Percentiles rank a stretch among this genome's conserved stretches.
These are phyloP conservation scores for Sporothrix brasiliensis DNA, from an alignment of 2,329 filamentous ascomycete species.

Conservation along the genomic window DNA sequence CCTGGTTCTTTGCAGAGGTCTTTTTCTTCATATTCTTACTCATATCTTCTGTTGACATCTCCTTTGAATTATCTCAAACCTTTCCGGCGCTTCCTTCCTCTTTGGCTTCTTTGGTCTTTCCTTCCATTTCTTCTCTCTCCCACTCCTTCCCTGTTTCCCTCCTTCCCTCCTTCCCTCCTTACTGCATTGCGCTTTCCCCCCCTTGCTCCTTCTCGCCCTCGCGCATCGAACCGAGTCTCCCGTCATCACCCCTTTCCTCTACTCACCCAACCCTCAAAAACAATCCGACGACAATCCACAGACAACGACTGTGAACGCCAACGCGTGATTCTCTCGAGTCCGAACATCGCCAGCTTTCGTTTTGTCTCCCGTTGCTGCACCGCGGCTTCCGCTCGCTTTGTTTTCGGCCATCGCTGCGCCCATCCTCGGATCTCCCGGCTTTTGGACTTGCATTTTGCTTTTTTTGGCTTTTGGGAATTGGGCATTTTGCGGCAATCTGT, in stretches of 20 bases:
- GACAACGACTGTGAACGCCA: not conserved
- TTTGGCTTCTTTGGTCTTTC: not conserved
- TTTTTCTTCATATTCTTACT: not conserved
- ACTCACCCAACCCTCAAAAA: not conserved
- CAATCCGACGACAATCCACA: not conserved
- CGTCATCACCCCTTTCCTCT: not conserved
- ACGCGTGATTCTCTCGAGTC: not conserved
- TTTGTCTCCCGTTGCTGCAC: not conserved
- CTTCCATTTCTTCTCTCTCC: too few species aligned
- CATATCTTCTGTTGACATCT: not conserved
- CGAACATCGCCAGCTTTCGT: not conserved
- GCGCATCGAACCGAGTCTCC: constrained; percentile 20
- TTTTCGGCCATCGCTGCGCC: not conserved
- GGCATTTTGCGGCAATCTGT: not conserved
- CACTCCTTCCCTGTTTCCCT: not conserved
- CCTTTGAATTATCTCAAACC: not conserved
- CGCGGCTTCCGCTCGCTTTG: constrained; percentile 10
- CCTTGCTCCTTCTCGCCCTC: not conserved
- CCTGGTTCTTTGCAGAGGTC: not conserved
- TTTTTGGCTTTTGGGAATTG: too few species aligned
- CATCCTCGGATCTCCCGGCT: constrained; percentile 14
- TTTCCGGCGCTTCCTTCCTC: not conserved
- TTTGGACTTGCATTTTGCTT: not conserved
- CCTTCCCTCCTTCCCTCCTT: not conserved
- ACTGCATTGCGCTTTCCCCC: not conserved